Base-by-base conservation (phyloP, 345 rosid species). In the Erucastrum elatum region DNA sequence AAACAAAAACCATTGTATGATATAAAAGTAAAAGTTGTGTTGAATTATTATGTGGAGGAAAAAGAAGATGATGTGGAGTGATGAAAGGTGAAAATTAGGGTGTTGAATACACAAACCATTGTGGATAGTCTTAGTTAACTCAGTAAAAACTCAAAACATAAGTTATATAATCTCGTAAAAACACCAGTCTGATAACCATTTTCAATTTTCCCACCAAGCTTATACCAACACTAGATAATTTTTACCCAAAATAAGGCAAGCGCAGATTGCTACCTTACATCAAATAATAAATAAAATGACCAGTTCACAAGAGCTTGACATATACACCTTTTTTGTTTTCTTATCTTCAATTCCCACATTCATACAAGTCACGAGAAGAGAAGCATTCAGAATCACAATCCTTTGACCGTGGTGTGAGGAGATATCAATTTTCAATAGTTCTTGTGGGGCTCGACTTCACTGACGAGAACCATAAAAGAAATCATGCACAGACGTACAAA, bases 351-450 rank as follows among this genome's bases (percentile, higher is more conserved):
- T 71, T 58, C 51, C 35, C 66, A 37, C 75, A 71, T 71, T 71
- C 55, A 21, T 11, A 58, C 21, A 71, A 71, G 56, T 71, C 53
- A 59, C 75, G 26, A 71, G 66, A 71, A 56, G 35, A 71, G 66
- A 71, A 56, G 35, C 35, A 59, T 59, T 71, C 56, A 16, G 9
- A 12, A 4, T 26, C 8, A 58, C 66, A 37, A 26, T 71, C 56
- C 53, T 71, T 71, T 56, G 53, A 56, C 33, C 65, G 7, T 13
- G 4, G 12, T 21, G 25, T 16, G 8, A 39, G 46, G 26, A 56
- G 31, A 71, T 33, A 71, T 55, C 15, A 34, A 34, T 26, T 17
- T 55, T 55, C 61, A 55, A 58, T 16, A 16, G 21, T 70, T 70
- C 8, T 15, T 31, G 30, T 73, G 59, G 44, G 44, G 21, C 66